Evolutionary conservation across 176 grass and related monocot species (phyloP), one percentile per base, ranked within the genome.

Genomic region (Eleusine indica): DNA sequence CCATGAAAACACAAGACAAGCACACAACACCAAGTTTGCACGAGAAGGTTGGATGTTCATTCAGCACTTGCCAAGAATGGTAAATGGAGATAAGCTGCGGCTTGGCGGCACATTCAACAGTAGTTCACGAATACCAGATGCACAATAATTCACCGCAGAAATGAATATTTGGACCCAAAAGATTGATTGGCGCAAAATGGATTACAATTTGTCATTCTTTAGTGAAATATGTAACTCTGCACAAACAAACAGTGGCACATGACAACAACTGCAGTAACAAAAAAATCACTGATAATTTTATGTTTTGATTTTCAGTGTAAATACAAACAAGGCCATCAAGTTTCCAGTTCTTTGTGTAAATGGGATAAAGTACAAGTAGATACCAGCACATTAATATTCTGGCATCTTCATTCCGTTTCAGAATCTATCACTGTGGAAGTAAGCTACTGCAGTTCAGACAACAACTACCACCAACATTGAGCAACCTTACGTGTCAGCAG

Each of bases 301-400:
- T 56, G 17, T n/a, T 30, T 80, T 13, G 62, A 42, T 64, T 52
- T 77, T 15, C 37, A 72, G 52, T 25, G 43, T 51, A 68, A 11
- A 42, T 49, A 21, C 71, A 82, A 22, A 75, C 7, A 61, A 19
- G 72, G 3, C 1, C n/a, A 17, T 19, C 16, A 70, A 41, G 51
- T 61, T 68, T 29, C 48, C 49, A 62, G 51, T 70, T 53, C 11
- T 69, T 57, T 3, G 25, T 29, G 15, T 25, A 51, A 38, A 61
- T 39, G 25, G 2, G 37, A 58, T 70, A 54, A 47, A 74, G 58
- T 66, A 54, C 56, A 83, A 71, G 40, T 35, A 65, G 62, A 82
- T 71, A 49, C 53, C 29, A 15, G 7, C 21, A 32, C 17, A 69
- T 14, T 40, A 49, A 17, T 48, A 18, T 43, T 74, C 9, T 13